Evolutionary conservation across 768 basidiomycete species (phyloP).

Genomic region (Boletus coccyginus): DNA sequence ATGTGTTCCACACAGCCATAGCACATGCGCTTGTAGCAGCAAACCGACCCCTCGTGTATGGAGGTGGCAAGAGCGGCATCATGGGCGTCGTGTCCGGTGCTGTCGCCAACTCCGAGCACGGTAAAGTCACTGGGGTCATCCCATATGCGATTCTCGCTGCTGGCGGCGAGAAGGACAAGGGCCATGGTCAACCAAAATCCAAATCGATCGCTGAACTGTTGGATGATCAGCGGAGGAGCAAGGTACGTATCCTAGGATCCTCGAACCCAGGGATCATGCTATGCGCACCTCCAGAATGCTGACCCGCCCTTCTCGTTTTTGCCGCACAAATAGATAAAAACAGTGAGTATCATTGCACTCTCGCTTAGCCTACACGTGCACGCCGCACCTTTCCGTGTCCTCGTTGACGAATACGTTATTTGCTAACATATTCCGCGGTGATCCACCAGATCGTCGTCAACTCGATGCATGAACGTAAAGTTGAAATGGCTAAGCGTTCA

Average conservation of each 20-base stretch:
- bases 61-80: constrained; percentile 78
- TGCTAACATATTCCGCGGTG: constrained; percentile 5
- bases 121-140: constrained; percentile 73
- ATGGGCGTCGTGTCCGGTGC: constrained; percentile 82
- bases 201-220: constrained; percentile 20
- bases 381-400: background rate
- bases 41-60: constrained; percentile 74
- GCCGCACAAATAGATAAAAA: constrained; percentile 26
- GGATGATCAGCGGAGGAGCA: constrained; percentile 32
- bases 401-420: background rate
- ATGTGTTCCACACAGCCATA: constrained; percentile 46
- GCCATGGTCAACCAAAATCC: constrained; percentile 22
- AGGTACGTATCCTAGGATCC: constrained; percentile 27
- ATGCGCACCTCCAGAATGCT: constrained; percentile 4
- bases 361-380: constrained; percentile 2
- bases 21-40: constrained; percentile 66
- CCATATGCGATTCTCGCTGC: constrained; percentile 71
- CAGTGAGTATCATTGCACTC: constrained; percentile 18
- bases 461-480: constrained; percentile 88
- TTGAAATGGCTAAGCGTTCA: constrained; percentile 82
- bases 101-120: constrained; percentile 56
- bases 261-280: background rate
- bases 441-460: constrained; percentile 60
- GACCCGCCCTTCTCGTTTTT: constrained; percentile 1
- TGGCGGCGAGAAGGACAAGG: constrained; percentile 61